phyloP scores from a whole-genome alignment of 1,139 yeast species.

The Zygoascus meyerae region DNA sequence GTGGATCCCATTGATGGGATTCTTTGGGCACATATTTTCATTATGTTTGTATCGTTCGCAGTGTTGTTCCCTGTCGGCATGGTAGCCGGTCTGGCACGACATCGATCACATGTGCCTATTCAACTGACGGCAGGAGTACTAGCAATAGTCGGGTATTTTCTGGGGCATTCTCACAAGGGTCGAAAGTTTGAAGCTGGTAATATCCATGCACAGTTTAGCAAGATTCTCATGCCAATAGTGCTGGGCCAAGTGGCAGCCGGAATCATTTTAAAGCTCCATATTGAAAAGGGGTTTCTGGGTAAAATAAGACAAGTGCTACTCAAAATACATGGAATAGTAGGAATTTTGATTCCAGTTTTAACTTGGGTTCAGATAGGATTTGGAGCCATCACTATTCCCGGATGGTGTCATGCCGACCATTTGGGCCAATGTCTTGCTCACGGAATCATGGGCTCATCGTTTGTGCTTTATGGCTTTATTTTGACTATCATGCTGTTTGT shows the following conservation, averaged over 20 bases:
- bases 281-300: conserved; percentile 33
- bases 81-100: conserved; percentile 36
- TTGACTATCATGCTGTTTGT: conserved; percentile 58
- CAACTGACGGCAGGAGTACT: conserved; percentile 34
- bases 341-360: conserved; percentile 38
- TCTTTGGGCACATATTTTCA: conserved; percentile 35
- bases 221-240: conserved; percentile 26
- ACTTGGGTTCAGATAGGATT: conserved; percentile 63
- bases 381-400: conserved; percentile 79
- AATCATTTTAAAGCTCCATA: conserved; percentile 33
- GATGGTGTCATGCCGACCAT: conserved; percentile 69
- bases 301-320: conserved; percentile 30
- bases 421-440: conserved; percentile 95
- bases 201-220: conserved; percentile 32
- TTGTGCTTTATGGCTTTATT: conserved; percentile 70
- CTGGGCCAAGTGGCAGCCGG: conserved; percentile 32
- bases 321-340: conserved; percentile 34
- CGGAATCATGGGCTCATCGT: conserved; percentile 93
- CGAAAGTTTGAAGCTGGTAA: conserved; percentile 32
- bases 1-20: conserved; percentile 24
- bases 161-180: conserved; percentile 38
- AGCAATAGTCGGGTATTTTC: conserved; percentile 35
- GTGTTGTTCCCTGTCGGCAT: conserved; percentile 38
- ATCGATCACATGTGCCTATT: conserved; percentile 37
- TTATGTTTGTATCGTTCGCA: conserved; percentile 38